Percentiles rank a stretch among this genome's conserved stretches.
Evolutionary conservation across 1,284 basidiomycete genomes (phyloP).

Genomic region (Peniophora sp.): DNA sequence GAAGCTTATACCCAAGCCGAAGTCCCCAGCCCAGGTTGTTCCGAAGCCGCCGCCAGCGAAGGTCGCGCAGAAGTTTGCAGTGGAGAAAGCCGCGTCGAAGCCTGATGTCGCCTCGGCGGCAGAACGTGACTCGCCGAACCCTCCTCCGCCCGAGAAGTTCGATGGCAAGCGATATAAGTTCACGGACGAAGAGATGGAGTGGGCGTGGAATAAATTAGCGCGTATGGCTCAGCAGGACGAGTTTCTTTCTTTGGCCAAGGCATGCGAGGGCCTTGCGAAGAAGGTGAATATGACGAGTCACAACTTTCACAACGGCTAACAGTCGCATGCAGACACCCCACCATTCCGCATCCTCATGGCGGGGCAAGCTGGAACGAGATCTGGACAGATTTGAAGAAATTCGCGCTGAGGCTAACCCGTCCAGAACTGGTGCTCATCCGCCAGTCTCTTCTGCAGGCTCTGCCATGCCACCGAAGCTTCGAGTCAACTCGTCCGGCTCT

Average conservation of each 20-base stretch:
- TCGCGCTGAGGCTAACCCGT: not conserved
- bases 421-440: not conserved
- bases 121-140: too few relatives aligned
- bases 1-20: too few relatives aligned
- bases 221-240: conserved; percentile 31
- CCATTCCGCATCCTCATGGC: conserved; percentile 9
- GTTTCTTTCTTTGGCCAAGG: conserved; percentile 17
- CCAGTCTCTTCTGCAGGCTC: not conserved
- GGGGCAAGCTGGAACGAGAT: not conserved
- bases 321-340: conserved; percentile 7
- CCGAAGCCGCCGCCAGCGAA: too few relatives aligned
- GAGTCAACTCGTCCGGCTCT: too few relatives aligned
- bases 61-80: too few relatives aligned
- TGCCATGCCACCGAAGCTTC: too few relatives aligned
- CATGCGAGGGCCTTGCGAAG: conserved; percentile 16
- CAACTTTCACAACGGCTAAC: too few relatives aligned
- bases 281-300: conserved; percentile 26
- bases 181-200: conserved; percentile 38
- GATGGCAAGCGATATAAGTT: conserved; percentile 18
- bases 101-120: too few relatives aligned
- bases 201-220: conserved; percentile 25
- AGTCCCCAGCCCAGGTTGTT: too few relatives aligned
- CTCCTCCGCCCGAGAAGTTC: not conserved
- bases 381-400: conserved; percentile 7
- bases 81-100: too few relatives aligned